Evolutionary conservation across 805 yeast genomes (phyloP).

Genomic region (Teunomyces tritomae): DNA sequence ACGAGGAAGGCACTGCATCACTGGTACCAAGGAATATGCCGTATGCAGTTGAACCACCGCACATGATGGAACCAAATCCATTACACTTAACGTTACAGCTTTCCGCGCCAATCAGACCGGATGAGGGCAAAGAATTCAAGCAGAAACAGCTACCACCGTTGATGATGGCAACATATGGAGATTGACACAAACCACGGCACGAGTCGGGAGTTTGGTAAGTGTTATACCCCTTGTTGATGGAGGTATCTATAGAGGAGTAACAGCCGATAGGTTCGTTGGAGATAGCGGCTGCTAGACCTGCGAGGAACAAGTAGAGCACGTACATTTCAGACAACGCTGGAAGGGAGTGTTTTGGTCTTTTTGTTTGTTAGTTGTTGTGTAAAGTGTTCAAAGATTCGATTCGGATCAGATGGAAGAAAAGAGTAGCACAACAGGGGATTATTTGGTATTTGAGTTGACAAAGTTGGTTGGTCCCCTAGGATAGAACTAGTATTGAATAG

Average conservation of each 20-base stretch:
- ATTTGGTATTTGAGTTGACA: too few relatives aligned
- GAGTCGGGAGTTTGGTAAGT: constrained; percentile 26
- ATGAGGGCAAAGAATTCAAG: constrained; percentile 28
- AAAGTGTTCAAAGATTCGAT: background rate
- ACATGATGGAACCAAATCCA: constrained; percentile 32
- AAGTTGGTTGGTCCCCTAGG: too few relatives aligned
- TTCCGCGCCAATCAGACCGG: constrained; percentile 12
- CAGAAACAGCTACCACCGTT: constrained; percentile 40
- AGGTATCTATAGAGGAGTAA: background rate
- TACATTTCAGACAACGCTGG: constrained; percentile 23
- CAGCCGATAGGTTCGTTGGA: background rate
- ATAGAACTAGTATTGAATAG: too few relatives aligned
- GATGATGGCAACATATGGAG: constrained; percentile 37
- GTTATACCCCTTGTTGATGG: constrained; percentile 15
- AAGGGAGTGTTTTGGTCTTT: too few relatives aligned
- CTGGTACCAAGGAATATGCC: constrained; percentile 29
- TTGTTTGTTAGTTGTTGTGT: too few relatives aligned
- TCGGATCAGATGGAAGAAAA: background rate
- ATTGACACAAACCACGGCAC: constrained; percentile 32
- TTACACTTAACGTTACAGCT: constrained; percentile 30
- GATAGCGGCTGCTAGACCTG: background rate
- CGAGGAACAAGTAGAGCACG: constrained; percentile 19
- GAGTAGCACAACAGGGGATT: background rate
- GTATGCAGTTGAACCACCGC: constrained; percentile 39
- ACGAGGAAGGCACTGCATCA: constrained; percentile 5